Evolutionary conservation across 139 green algal species (phyloP), one percentile per base, ranked within the genome.

Genomic region (Pleodorina starrii): DNA sequence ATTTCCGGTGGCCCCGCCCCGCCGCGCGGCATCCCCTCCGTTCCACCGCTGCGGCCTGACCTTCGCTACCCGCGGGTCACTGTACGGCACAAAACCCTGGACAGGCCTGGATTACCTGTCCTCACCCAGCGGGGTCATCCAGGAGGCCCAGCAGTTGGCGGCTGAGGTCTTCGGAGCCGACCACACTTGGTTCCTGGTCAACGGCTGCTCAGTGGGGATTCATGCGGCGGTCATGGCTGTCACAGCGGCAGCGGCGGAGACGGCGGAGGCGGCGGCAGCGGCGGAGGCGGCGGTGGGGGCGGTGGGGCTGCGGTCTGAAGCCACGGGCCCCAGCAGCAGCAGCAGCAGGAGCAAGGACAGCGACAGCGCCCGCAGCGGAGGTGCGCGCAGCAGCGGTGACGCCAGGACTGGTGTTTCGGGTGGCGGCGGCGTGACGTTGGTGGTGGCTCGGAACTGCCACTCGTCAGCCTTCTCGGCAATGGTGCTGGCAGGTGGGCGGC

Each of bases 111-210:
- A 98, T 88, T 93, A 95, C 87, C 92, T 99, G 16, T 93, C 94
- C 50, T 91, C 89, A 0, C 95, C 97, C 25, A 93, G 68, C 7
- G 97, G 96, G 1, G 81, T 91, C 50, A 99, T 99, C 66, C 16
- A 27, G 23, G 90, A 95, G 35, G 95, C 97, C 0, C 97, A 99
- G 91, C 43, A 86, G 43, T 54, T 95, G 19, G 97, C 97, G 35
- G 95, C 96, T 29, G 29, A 27, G 10, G 72, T 91, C 5, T 98
- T 98, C 94, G 96, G 96, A 25, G 94, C 97, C 0, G 92, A 95
- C 3, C 43, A 83, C 40, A 98, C 97, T 17, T 98, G 92, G 90
- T 98, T 99, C 59, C 91, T 99, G 43, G 97, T 99, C 40, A 99
- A 99, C 86, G 97, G 97, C 82, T 96, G 91, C 88, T 98, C 93